These are phyloP conservation scores for Lepiota brunneoincarnata DNA, from an alignment of 768 basidiomycete species.

Conservation along the genomic window DNA sequence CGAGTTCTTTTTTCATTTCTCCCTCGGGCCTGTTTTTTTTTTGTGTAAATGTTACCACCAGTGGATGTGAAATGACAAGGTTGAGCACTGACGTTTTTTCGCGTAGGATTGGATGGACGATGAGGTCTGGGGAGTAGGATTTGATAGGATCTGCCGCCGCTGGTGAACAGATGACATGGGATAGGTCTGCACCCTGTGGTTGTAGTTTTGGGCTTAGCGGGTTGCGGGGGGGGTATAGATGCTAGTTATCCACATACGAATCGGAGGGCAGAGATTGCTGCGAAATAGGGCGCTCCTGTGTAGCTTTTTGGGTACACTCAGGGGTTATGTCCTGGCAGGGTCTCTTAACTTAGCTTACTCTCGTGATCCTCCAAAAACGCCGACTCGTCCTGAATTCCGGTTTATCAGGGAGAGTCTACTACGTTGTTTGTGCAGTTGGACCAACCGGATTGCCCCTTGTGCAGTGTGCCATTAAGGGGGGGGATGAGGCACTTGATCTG, in stretches of 20 bases:
- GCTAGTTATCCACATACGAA: conserved; percentile 49
- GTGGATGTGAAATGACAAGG: conserved; percentile 1
- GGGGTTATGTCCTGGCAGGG: background rate
- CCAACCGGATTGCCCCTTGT: conserved; percentile 93
- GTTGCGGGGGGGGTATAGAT: background rate
- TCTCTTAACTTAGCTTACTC: conserved; percentile 81
- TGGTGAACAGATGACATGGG: conserved; percentile 97
- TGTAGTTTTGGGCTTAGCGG: background rate
- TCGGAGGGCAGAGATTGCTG: conserved; percentile 85
- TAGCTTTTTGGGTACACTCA: conserved; percentile 52
- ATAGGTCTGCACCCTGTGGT: conserved; percentile 90
- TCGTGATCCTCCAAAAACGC: conserved; percentile 88
- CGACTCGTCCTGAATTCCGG: conserved; percentile 67
- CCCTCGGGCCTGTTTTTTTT: conserved; percentile 39
- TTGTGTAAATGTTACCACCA: too few species aligned
- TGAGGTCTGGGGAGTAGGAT: conserved; percentile 94
- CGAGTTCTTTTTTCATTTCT: conserved; percentile 48
- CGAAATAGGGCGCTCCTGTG: conserved; percentile 96
- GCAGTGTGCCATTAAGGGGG: conserved; percentile 81
- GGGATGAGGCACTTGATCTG: conserved; percentile 85
- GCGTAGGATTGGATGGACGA: conserved; percentile 90
- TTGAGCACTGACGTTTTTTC: conserved; percentile 52
- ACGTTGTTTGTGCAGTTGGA: background rate
- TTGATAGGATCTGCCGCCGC: conserved; percentile 92
- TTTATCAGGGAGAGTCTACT: background rate